Evolutionary conservation across 1,284 basidiomycete genomes (phyloP).

Genomic region (Leccinum pseudoinsigne): DNA sequence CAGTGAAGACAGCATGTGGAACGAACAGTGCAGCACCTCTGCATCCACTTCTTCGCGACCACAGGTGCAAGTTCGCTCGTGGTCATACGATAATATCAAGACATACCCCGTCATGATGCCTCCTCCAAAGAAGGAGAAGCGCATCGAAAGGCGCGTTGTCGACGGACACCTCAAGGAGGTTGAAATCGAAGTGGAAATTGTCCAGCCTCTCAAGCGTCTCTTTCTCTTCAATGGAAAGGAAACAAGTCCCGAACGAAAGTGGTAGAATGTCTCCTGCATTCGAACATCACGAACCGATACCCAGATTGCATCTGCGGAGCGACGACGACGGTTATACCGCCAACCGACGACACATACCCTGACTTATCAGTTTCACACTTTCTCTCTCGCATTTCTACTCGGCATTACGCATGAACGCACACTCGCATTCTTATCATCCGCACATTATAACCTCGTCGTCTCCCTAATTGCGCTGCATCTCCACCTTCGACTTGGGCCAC

Average conservation of each 20-base stretch:
- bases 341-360: conserved; percentile 38
- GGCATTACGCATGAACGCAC: conserved; percentile 25
- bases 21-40: conserved; percentile 21
- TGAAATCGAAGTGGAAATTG: conserved; percentile 52
- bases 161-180: conserved; percentile 53
- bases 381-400: conserved; percentile 23
- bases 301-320: conserved; percentile 28
- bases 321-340: conserved; percentile 34
- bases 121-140: conserved; percentile 53
- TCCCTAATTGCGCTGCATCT: conserved; percentile 33
- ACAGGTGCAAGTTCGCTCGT: conserved; percentile 50
- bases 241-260: conserved; percentile 28
- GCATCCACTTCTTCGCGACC: conserved; percentile 26
- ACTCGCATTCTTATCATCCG: conserved; percentile 27
- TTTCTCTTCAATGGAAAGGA: conserved; percentile 48
- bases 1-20: conserved; percentile 35
- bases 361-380: conserved; percentile 30
- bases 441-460: conserved; percentile 32
- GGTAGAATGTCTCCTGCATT: conserved; percentile 22
- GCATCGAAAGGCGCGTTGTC: conserved; percentile 44
- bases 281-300: conserved; percentile 26
- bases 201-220: conserved; percentile 44
- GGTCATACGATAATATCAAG: conserved; percentile 68
- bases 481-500: conserved; percentile 17
- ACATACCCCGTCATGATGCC: conserved; percentile 65